A percentile compares a stretch with the other conserved stretches of the same genome.
Evolutionary conservation across 371 early-diverging fungal species (phyloP).

Genomic region (Saksenaea vasiformis): DNA sequence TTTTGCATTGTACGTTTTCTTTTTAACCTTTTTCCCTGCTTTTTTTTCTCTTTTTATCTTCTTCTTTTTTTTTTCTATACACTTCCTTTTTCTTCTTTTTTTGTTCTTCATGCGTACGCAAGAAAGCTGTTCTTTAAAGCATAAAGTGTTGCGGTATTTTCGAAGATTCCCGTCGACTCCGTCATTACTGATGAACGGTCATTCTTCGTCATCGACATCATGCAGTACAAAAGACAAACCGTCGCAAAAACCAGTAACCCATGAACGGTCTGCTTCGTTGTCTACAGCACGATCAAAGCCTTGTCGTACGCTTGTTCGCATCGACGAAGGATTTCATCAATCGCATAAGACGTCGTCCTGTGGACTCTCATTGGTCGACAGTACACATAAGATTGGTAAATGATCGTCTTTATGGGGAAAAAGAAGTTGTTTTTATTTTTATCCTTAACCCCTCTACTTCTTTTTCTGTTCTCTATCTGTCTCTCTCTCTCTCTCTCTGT

Average conservation of each 20-base stretch:
- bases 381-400: conserved; percentile 12
- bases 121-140: neutral
- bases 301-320: neutral
- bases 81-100: neutral
- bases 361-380: conserved; percentile 3
- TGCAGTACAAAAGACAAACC: neutral
- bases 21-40: neutral
- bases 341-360: conserved; percentile 12
- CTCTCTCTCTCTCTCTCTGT: neutral
- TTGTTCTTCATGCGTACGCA: neutral
- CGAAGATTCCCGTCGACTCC: neutral
- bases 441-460: neutral
- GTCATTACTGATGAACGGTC: conserved; percentile 2
- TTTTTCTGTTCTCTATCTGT: too few relatives aligned
- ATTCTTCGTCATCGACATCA: neutral
- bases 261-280: neutral
- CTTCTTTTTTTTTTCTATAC: neutral
- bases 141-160: neutral
- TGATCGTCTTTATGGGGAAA: conserved; percentile 3
- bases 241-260: neutral
- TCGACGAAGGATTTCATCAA: conserved; percentile 28
- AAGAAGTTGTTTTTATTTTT: neutral
- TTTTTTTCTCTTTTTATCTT: neutral
- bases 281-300: neutral
- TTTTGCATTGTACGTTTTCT: neutral